Percentiles rank a stretch among this genome's conserved stretches.
Conservation (phyloP, 2,329 filamentous ascomycete genomes). For the Pseudopithomyces chartarum region DNA sequence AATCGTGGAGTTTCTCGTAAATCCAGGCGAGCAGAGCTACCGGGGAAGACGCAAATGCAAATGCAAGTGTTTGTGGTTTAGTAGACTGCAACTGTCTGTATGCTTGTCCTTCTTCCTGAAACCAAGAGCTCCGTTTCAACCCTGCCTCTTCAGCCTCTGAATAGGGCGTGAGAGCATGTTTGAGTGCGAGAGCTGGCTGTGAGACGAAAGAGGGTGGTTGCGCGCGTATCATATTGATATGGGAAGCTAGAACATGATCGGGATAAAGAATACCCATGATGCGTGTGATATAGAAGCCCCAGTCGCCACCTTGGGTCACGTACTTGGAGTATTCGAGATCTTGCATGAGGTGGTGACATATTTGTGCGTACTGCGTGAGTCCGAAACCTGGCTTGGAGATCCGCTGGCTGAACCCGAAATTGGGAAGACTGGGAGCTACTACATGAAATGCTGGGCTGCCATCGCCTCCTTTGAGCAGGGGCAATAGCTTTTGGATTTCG, state of each 20-base stretch:
- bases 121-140: slow-evolving; percentile 61
- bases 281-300: slow-evolving; percentile 70
- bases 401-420: slow-evolving; percentile 60
- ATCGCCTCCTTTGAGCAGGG: slow-evolving; percentile 42
- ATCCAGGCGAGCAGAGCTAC: slow-evolving; percentile 77
- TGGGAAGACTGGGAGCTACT: slow-evolving; percentile 60
- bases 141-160: slow-evolving; percentile 57
- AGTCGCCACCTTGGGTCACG: slow-evolving; percentile 68
- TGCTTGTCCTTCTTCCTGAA: slow-evolving; percentile 59
- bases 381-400: slow-evolving; percentile 62
- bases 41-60: slow-evolving; percentile 71
- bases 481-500: slow-evolving; percentile 67
- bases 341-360: slow-evolving; percentile 70
- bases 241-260: slow-evolving; percentile 60
- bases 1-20: slow-evolving; percentile 79
- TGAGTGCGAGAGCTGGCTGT: slow-evolving; percentile 62
- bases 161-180: slow-evolving; percentile 62
- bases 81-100: slow-evolving; percentile 68
- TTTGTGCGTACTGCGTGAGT: slow-evolving; percentile 66
- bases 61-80: slow-evolving; percentile 74
- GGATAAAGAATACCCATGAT: slow-evolving; percentile 65
- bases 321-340: slow-evolving; percentile 67
- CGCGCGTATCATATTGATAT: slow-evolving; percentile 65
- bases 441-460: slow-evolving; percentile 57
- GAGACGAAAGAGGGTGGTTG: slow-evolving; percentile 43